Evolutionary conservation across 345 rosid genomes (phyloP), one percentile per base, ranked within the genome.

Genomic region (Populus ilicifolia): DNA sequence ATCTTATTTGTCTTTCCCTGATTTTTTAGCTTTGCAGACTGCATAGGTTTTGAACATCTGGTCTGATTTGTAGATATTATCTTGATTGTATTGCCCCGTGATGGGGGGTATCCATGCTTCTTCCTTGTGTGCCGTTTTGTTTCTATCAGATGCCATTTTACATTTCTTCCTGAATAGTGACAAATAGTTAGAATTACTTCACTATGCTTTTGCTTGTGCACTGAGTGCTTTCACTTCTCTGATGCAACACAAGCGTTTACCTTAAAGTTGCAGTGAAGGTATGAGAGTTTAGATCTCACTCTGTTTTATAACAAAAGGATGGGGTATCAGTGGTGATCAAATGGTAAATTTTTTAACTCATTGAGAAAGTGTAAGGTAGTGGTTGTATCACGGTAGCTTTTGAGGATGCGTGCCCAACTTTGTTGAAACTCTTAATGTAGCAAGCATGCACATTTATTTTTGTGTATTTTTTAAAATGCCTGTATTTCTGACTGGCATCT

Each of bases 1-100:
- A 29, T 64, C 65, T 67, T 52, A 8, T 61, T 21, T 2, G 27
- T 18, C 65, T 70, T 73, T 35, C 76, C 67, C 77, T 80, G 76
- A 59, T 70, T 70, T 4, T 52, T 77, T 59, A 13, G 12, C 4
- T 3, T 43, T 43, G 12, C 27, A 11, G 27, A 10, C 18, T 61
- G 44, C 8, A 62, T 1, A 39, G 64, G 18, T 29, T 17, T 73
- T 18, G 0, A 59, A 39, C 59, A 70, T 70, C 25, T 18, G 6
- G 16, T 68, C 12, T 76, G 66, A 67, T 50, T 48, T 67, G 14
- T 67, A 46, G 10, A 18, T 27, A 29, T 21, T 59, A 0, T 59
- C 13, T n/a, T n/a, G 27, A 59, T 59, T 25, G 10, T 23, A 56
- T n/a, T 56, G 11, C 13, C 62, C 62, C 62, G 23, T 54, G 62